A percentile compares a stretch with the other conserved stretches of the same genome.
Conservation (phyloP, 2,329 filamentous ascomycete genomes). For the Exophiala spinifera region DNA sequence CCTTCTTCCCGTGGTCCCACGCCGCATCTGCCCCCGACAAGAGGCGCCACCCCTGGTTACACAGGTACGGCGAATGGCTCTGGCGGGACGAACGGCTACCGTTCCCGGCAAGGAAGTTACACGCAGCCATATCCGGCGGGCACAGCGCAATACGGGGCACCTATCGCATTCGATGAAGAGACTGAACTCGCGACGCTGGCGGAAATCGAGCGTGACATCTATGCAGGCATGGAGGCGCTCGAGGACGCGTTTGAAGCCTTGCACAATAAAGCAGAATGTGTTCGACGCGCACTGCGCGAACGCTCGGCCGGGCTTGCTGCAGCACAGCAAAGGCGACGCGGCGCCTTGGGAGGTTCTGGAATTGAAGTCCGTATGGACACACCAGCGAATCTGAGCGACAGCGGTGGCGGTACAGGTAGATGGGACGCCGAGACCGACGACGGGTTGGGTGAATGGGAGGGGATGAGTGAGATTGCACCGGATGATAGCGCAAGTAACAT, state of each 20-base stretch:
- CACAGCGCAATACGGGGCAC: conserved; percentile 60
- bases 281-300: conserved; percentile 75
- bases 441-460: conserved; percentile 44
- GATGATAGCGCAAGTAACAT: conserved; percentile 52
- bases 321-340: conserved; percentile 45
- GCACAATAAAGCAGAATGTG: conserved; percentile 78
- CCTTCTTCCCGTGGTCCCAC: conserved; percentile 31
- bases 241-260: conserved; percentile 91
- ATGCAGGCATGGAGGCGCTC: conserved; percentile 86
- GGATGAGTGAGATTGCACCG: conserved; percentile 43
- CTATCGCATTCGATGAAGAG: conserved; percentile 89
- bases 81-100: conserved; percentile 42
- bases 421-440: conserved; percentile 45
- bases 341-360: conserved; percentile 22
- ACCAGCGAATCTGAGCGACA: conserved; percentile 34
- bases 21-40: conserved; percentile 26
- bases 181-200: conserved; percentile 85
- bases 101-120: conserved; percentile 40
- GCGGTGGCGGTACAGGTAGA: conserved; percentile 18
- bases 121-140: conserved; percentile 49
- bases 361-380: conserved; percentile 44
- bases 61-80: conserved; percentile 38
- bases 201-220: conserved; percentile 91
- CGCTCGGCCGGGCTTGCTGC: conserved; percentile 71
- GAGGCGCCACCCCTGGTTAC: conserved; percentile 33